phyloP scores from a whole-genome alignment of 1,284 basidiomycete genomes.

The Golubevia pallescens region DNA sequence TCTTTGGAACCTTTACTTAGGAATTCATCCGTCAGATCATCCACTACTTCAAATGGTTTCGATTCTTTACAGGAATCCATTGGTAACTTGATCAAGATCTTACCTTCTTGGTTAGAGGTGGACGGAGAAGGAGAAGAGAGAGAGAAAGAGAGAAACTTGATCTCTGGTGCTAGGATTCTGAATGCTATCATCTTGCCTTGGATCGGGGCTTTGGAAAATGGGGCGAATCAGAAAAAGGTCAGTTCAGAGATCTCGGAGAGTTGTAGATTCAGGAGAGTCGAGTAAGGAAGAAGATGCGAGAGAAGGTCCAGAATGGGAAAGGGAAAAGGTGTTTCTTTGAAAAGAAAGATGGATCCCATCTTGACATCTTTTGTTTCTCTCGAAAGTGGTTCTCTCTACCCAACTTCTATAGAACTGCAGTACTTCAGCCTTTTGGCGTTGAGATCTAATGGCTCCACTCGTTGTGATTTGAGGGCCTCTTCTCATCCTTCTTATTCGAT shows the following conservation, averaged over 20 bases:
- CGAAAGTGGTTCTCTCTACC: too few species aligned
- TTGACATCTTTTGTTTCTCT: too few species aligned
- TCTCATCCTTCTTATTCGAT: too few species aligned
- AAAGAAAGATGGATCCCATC: too few species aligned
- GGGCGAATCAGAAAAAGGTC: background rate
- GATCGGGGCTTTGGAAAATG: background rate
- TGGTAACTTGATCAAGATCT: background rate
- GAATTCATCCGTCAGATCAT: background rate
- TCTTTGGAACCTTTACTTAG: background rate
- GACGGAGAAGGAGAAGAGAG: background rate
- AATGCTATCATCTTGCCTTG: background rate
- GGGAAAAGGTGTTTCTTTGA: too few species aligned
- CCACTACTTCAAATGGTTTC: background rate
- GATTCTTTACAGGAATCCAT: background rate
- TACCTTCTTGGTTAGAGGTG: background rate
- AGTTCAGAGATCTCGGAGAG: background rate
- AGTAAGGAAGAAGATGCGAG: too few species aligned
- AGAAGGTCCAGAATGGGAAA: too few species aligned
- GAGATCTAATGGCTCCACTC: too few species aligned
- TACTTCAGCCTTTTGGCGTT: too few species aligned
- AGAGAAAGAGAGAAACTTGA: background rate
- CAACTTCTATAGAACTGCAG: too few species aligned
- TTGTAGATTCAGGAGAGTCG: too few species aligned
- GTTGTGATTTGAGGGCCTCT: too few species aligned
- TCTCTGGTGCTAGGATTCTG: background rate